These are phyloP conservation scores for Chenopodium album DNA, from an alignment of 148 eudicot genomes.

Conservation along the genomic window DNA sequence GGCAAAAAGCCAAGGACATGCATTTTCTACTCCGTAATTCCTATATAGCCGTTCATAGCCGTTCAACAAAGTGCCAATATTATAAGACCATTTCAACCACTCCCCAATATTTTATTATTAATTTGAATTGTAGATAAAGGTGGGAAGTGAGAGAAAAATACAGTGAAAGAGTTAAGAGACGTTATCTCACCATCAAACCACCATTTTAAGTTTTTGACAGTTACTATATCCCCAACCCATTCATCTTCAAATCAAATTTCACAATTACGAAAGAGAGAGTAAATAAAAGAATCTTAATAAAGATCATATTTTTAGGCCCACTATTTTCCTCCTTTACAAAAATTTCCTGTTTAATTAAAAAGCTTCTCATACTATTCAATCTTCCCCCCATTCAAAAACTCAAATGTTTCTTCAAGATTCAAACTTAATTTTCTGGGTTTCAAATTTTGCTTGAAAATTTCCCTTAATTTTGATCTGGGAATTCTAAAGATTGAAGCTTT, in stretches of 20 bases:
- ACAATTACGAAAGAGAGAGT: background rate
- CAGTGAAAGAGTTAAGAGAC: slow-evolving; percentile 21
- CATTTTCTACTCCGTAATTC: too few relatives aligned
- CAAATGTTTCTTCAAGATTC: background rate
- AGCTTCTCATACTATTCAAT: background rate
- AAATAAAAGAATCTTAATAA: background rate
- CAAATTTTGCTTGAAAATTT: slow-evolving; percentile 3
- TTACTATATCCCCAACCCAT: background rate
- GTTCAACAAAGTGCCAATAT: too few relatives aligned
- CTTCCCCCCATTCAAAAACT: background rate
- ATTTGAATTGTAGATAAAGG: slow-evolving; percentile 26
- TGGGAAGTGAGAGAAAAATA: slow-evolving; percentile 11
- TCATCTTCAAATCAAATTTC: slow-evolving; percentile 30
- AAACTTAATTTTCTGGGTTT: slow-evolving; percentile 17
- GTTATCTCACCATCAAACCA: slow-evolving; percentile 20
- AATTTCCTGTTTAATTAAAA: slow-evolving; percentile 1
- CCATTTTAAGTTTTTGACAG: background rate
- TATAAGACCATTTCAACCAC: slow-evolving; percentile 20
- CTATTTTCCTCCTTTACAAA: background rate
- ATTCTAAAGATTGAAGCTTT: slow-evolving; percentile 14
- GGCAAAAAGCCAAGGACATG: background rate
- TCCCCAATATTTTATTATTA: slow-evolving; percentile 18
- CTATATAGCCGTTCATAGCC: slow-evolving; percentile 25
- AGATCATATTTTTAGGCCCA: slow-evolving; percentile 19
- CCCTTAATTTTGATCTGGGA: background rate